Evolutionary conservation across 1,284 basidiomycete species (phyloP), one percentile per base, ranked within the genome.

Genomic region (Inonotus hispidus): DNA sequence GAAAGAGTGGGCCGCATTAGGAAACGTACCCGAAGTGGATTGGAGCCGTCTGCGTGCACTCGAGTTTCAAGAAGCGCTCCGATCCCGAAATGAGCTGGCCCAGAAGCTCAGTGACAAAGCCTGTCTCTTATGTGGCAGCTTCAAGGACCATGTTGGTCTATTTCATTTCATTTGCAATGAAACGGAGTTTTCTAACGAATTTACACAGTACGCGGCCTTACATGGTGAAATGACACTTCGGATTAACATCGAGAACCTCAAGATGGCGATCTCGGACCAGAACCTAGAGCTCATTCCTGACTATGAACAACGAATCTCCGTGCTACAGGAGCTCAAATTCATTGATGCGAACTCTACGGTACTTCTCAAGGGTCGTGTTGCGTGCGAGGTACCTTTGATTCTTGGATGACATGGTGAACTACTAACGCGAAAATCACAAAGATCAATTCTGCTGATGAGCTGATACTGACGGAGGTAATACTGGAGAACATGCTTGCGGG

Each of bases 401-500:
- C 1, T 7, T 2, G 16, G 11, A 14, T 43, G 7, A 7, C 41
- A n/a, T 2, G 11, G 41, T 1, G 19, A 43, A 52, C 19, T 4
- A n/a, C 32, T 52, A 19, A 52, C 19, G 16, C 16, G 32, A 16
- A 16, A 5, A 52, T 52, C 50, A 27, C 3, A 49, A 64, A 95
- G 93, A 98, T 99, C 73, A 99, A 99, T 73, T 98, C 95, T 4
- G 93, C 91, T 2, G 95, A 95, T 68, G 95, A 97, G 70, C 87
- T 99, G 27, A 86, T 99, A 41, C 79, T 99, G 47, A 99, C 97
- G 0, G 97, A 99, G 70, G 83, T 99, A 38, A 97, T 99, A 60
- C 81, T 99, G 56, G 97, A 99, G 71, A 99, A 99, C 70, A 90
- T 90, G 3, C 81, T 99, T 16, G 92, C 92, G 2, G 79, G 80